A percentile compares a stretch with the other conserved stretches of the same genome.
Conservation (phyloP, 805 yeast species). For the Maudiozyma pseudohumilis region DNA sequence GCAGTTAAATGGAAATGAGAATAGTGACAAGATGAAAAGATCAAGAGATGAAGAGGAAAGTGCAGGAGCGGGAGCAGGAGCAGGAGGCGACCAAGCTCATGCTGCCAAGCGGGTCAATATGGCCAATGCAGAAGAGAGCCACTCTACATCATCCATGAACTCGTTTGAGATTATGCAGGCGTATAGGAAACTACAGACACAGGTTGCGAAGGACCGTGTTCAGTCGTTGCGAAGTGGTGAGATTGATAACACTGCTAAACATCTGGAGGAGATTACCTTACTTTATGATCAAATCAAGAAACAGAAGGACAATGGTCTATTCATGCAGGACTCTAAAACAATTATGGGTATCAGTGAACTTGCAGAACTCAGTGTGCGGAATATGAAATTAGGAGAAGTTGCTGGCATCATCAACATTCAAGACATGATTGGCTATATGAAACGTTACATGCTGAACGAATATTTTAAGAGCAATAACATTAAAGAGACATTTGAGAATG, state of each 20-base stretch:
- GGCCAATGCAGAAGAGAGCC: no score
- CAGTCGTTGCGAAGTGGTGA: constrained; percentile 53
- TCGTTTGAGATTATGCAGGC: constrained; percentile 24
- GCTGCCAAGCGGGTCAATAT: no score
- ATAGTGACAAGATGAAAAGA: no score
- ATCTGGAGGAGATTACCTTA: constrained; percentile 37
- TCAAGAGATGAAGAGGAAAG: no score
- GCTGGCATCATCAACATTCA: constrained; percentile 41
- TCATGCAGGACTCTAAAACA: constrained; percentile 57
- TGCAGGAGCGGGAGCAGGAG: no score
- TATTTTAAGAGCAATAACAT: constrained; percentile 18
- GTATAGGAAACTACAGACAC: constrained; percentile 26
- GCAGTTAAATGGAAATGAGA: no score
- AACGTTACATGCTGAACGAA: constrained; percentile 31
- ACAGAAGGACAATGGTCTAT: constrained; percentile 31
- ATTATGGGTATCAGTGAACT: constrained; percentile 49
- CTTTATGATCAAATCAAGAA: constrained; percentile 37
- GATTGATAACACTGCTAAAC: constrained; percentile 35
- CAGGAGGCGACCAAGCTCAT: no score
- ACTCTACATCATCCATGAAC: no score
- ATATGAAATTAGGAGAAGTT: constrained; percentile 47
- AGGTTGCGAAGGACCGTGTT: constrained; percentile 33
- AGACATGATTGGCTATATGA: constrained; percentile 36
- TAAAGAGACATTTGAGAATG: constrained; percentile 6
- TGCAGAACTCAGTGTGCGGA: constrained; percentile 55